Evolutionary conservation across 2,329 filamentous ascomycete genomes (phyloP), one percentile per base, ranked within the genome.

Genomic region (Lasiodiplodia sp.): DNA sequence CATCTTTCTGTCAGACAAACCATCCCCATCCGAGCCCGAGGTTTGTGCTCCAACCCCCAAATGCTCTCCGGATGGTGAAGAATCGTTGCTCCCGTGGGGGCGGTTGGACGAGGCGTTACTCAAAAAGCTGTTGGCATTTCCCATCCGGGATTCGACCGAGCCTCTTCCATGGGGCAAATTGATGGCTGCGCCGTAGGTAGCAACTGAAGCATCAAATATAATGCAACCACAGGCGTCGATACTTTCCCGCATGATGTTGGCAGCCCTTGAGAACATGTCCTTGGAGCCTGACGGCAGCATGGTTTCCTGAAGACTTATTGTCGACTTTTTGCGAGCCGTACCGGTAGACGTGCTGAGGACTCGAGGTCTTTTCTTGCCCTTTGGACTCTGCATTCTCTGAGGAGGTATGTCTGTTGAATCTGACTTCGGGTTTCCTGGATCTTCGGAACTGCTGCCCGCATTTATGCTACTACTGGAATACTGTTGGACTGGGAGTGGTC

Each of bases 191-290:
- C 77, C 78, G 60, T 79, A 80, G 4, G 76, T 79, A 49, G 75
- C 76, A 51, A 80, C 74, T 60, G 78, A 78, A 3, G 78, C 78
- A 57, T 81, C 78, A 51, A 80, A 79, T 67, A 81, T 80, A 4
- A 77, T 73, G 4, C 74, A 76, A 14, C 79, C 79, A 55, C 79
- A 78, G 11, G 77, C 73, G 66, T 80, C 78, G 10, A 76, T 79
- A 0, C 76, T 75, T 56, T 80, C 77, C 0, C 78, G 73, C n/a
- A 81, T 79, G 75, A 80, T 80, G 53, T 76, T 78, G 4, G 78
- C 76, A 10, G 79, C 79, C 34, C 78, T 70, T 23, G 72, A 74
- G 51, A 81, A 80, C 7, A 78, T 75, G 4, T 73, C 25, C 40
- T 67, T 71, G 2, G 68, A 49, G 2, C 66, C 60, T 4, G 60